A percentile compares a stretch with the other conserved stretches of the same genome.
phyloP scores from a whole-genome alignment of 352 stramenopile genomes.

The Globisporangium cystogenes region DNA sequence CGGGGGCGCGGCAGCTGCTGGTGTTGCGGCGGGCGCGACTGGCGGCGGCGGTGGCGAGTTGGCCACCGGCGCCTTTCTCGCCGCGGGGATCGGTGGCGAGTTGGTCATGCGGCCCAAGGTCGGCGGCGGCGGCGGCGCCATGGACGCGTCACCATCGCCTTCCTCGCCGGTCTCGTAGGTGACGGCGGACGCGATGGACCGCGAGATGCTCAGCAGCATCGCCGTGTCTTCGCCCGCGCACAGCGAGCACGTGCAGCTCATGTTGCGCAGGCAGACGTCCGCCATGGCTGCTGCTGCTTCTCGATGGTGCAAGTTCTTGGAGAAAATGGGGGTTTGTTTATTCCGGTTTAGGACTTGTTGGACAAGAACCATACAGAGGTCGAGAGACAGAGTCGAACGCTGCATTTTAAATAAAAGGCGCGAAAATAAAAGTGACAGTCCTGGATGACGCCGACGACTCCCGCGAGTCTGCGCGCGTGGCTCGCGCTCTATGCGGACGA shows the following conservation, averaged over 20 bases:
- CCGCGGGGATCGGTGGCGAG: constrained; percentile 29
- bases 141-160: constrained; percentile 2
- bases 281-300: constrained; percentile 29
- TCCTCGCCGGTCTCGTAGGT: constrained; percentile 62
- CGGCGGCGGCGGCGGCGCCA: constrained; percentile 26
- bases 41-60: constrained; percentile 1
- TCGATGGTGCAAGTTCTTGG: not conserved
- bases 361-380: not conserved
- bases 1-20: constrained; percentile 6
- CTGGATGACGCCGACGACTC: not conserved
- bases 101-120: constrained; percentile 29
- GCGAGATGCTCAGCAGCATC: constrained; percentile 70
- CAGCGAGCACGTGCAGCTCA: constrained; percentile 82
- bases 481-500: constrained; percentile 19
- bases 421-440: not conserved
- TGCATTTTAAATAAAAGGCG: constrained; percentile 1
- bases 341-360: not conserved
- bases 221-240: constrained; percentile 78
- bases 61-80: constrained; percentile 4
- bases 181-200: constrained; percentile 80
- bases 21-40: not conserved
- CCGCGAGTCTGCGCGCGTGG: constrained; percentile 29
- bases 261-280: constrained; percentile 81
- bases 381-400: not conserved
- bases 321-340: not conserved